Evolutionary conservation across 2,329 filamentous ascomycete species (phyloP), one percentile per base, ranked within the genome.

Genomic region (Aspergillus uvarum): DNA sequence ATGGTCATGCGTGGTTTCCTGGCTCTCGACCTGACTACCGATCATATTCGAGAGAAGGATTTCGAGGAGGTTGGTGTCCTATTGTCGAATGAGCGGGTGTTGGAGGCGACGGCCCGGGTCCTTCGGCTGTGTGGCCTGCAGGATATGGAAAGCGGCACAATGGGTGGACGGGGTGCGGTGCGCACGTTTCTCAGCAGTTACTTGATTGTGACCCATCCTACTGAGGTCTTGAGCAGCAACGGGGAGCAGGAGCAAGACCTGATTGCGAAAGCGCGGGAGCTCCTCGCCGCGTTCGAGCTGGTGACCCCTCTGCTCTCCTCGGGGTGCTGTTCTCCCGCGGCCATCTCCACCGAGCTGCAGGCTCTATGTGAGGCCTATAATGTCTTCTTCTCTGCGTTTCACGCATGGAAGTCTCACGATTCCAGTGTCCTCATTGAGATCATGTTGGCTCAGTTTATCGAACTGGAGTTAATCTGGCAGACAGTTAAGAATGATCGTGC

Each of bases 391-490:
- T 82, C 83, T 8, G 85, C 85, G 12, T 88, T 89, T 67, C 82
- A 85, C 60, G 85, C 86, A 4, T 89, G 86, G 86, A 86, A 87
- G 69, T 79, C 85, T 12, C 83, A 86, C 63, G 86, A 89, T 66
- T 85, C 85, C 0, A 84, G 81, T 16, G 82, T 86, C 2, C 72
- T 89, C 50, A 81, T 88, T 60, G 85, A 88, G 64, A 86, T 86
- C 44, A 88, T 89, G 86, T 78, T 89, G 19, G 85, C 83, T 10
- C 86, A 86, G 26, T 89, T 88, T 66, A 83, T 87, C 47, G 86
- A 87, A 68, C 76, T 89, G 19, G 86, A 89, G 67, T 80, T 85
- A 19, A 89, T 89, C 16, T 87, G 86, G 84, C 86, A 88, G 71
- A 86, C 84, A 2, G 86, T 88, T 60, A 88, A 88, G 68, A 81